Base-by-base conservation (phyloP, 495 filamentous ascomycete genomes). In the Letharia columbiana region DNA sequence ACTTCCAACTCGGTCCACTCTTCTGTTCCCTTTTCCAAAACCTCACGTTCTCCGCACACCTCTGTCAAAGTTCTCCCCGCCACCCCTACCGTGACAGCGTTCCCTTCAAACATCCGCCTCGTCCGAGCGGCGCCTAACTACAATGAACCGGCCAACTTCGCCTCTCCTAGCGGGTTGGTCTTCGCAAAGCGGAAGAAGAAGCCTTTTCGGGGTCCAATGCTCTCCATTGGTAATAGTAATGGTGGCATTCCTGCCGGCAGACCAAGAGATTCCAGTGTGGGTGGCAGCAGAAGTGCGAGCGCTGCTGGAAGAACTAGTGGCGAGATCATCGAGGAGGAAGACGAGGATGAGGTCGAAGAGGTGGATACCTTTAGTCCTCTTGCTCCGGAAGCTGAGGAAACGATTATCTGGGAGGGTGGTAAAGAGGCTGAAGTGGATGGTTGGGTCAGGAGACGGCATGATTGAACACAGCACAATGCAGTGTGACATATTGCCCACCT, bases 61-160 rank as follows among this genome's bases (percentile, higher is more conserved):
- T 96, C 92, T 1, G 86, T 96, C 73, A 98, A 98, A 77, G 90
- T 98, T 20, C 84, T 98, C 6, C 94, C 94, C 4, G 90, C 93
- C 0, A 98, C 94, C 0, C 94, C 94, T 0, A 95, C 90, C 4
- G 76, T 83, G 10, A 82, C 85, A 13, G 76, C 86, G 20, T 96
- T 97, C 72, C 94, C 93, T 0, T 90, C 86, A 52, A 93, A 94
- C 68, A 90, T 96, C 65, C 88, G 93, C 17, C 78, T 96, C 35
- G 90, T 94, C 5, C 84, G 94, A 61, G 86, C 86, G 57, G 72
- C 67, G 45, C 74, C 72, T 18, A 76, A 77, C 18, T 86, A 84
- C 67, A 85, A 83, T 68, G 85, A 86, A 67, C 56, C 71, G 5
- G 69, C 69, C 56, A 63, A 68, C 11, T 69, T 69, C 42, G 80